These are phyloP conservation scores for Backusella mclennaniae DNA, from an alignment of 192 early-diverging fungal species.

Conservation along the genomic window DNA sequence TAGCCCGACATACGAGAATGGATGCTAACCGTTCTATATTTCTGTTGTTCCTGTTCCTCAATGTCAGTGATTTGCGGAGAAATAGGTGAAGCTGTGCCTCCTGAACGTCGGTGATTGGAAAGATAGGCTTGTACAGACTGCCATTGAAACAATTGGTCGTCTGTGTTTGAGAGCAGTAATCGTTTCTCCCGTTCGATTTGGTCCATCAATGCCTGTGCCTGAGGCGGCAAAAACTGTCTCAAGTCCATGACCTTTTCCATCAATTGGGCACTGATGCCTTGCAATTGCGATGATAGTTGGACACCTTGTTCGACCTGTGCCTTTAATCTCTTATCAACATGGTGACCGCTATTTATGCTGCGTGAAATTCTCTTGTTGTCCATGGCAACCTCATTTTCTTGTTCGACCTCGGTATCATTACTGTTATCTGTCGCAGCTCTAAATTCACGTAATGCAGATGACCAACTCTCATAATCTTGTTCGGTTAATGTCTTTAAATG, in stretches of 20 bases:
- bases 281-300: background rate
- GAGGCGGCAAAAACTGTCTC: background rate
- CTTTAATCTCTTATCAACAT: background rate
- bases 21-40: background rate
- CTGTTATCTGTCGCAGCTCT: background rate
- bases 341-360: background rate
- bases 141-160: constrained; percentile 10
- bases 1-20: constrained; percentile 24
- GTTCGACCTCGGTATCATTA: background rate
- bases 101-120: background rate
- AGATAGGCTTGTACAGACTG: background rate
- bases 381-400: background rate
- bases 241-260: background rate
- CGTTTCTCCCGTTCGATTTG: background rate
- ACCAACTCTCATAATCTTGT: constrained; percentile 77
- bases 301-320: background rate
- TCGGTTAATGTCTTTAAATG: constrained; percentile 78
- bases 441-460: constrained; percentile 19
- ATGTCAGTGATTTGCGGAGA: background rate
- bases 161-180: background rate
- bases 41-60: background rate
- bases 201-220: background rate
- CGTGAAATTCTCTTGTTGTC: background rate
- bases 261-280: background rate
- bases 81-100: background rate